phyloP scores from a whole-genome alignment of 2,329 filamentous ascomycete species.

The Decorospora gaudefroyi region DNA sequence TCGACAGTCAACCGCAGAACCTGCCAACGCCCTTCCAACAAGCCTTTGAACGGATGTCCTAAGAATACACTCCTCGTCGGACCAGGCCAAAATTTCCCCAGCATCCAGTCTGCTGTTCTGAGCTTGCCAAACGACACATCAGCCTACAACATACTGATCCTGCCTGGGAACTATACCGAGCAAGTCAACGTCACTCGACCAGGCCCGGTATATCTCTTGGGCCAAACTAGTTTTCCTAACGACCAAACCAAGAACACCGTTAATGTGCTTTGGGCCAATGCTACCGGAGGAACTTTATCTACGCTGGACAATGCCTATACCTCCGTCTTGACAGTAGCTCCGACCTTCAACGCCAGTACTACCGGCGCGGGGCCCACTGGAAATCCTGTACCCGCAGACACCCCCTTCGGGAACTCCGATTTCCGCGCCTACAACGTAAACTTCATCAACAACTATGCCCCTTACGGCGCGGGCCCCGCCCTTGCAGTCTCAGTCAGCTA shows the following conservation, averaged over 20 bases:
- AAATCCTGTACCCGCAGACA: conserved; percentile 62
- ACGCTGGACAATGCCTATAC: conserved; percentile 66
- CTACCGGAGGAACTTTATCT: conserved; percentile 54
- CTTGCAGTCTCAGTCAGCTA: conserved; percentile 65
- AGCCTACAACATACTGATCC: conserved; percentile 62
- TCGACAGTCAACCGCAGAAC: conserved; percentile 26
- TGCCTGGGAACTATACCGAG: conserved; percentile 64
- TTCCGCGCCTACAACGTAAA: conserved; percentile 71
- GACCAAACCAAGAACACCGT: conserved; percentile 57
- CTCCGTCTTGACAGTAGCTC: conserved; percentile 64
- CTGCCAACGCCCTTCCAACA: conserved; percentile 47
- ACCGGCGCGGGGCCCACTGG: conserved; percentile 67
- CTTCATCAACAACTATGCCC: conserved; percentile 64
- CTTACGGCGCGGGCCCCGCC: conserved; percentile 59
- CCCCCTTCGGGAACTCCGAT: conserved; percentile 65
- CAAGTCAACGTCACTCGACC: conserved; percentile 68
- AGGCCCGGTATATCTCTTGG: conserved; percentile 65
- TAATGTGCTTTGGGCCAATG: conserved; percentile 62
- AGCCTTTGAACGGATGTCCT: conserved; percentile 50
- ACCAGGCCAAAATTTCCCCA: conserved; percentile 34
- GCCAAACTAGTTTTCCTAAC: conserved; percentile 58
- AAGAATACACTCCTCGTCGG: conserved; percentile 40
- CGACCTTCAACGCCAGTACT: conserved; percentile 64
- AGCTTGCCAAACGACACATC: conserved; percentile 54
- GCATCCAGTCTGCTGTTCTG: conserved; percentile 55